These are phyloP conservation scores for Geotrichum klebahnii DNA, from an alignment of 1,139 yeast species.

Conservation along the genomic window DNA sequence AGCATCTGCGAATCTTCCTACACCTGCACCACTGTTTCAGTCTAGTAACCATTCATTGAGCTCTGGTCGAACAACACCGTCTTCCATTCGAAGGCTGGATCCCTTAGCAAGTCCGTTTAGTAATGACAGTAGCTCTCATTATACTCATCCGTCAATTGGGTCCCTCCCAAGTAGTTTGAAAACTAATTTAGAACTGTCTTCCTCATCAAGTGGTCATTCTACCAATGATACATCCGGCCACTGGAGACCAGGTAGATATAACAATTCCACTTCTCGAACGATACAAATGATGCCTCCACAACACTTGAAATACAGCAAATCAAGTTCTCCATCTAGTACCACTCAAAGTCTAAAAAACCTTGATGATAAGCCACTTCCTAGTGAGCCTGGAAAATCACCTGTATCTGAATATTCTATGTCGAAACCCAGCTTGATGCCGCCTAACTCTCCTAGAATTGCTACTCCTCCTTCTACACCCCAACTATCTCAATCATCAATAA, in stretches of 20 bases:
- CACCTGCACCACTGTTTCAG: constrained; percentile 15
- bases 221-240: background rate
- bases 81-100: constrained; percentile 7
- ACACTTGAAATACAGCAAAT: background rate
- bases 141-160: constrained; percentile 11
- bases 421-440: background rate
- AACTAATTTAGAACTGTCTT: constrained; percentile 4
- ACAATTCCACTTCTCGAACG: background rate
- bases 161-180: constrained; percentile 5
- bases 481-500: background rate
- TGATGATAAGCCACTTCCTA: background rate
- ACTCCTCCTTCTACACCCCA: constrained; percentile 3
- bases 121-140: constrained; percentile 8
- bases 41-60: constrained; percentile 1
- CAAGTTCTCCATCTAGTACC: background rate
- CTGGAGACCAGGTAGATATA: constrained; percentile 8
- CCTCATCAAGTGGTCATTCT: constrained; percentile 7
- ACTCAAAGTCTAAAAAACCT: background rate
- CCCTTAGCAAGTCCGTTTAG: constrained; percentile 13
- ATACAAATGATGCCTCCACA: background rate
- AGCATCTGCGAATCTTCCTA: constrained; percentile 12
- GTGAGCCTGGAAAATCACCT: background rate
- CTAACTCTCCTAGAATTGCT: background rate
- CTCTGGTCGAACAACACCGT: constrained; percentile 8
- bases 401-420: background rate